phyloP scores from a whole-genome alignment of 2,329 filamentous ascomycete genomes.

The Penicillium sclerotigenum region DNA sequence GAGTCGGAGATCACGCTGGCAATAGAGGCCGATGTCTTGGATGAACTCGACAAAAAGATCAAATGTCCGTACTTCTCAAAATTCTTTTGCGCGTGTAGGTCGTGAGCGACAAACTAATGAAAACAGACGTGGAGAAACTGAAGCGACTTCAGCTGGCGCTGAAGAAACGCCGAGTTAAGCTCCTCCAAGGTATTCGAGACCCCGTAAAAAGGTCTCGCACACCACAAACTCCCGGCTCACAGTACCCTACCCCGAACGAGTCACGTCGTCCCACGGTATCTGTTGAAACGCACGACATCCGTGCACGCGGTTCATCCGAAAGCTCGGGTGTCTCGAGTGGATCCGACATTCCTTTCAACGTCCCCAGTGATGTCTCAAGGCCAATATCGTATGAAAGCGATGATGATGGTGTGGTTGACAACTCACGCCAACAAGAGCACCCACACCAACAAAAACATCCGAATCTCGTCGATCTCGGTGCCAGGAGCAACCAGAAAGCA shows the following conservation, averaged over 20 bases:
- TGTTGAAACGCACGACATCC: neutral
- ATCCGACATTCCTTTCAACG: neutral
- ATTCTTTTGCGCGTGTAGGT: neutral
- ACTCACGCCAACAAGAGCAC: neutral
- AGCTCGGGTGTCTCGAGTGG: slow-evolving; percentile 2
- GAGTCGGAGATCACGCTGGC: neutral
- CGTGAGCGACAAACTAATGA: neutral
- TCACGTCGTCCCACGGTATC: neutral
- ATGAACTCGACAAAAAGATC: neutral
- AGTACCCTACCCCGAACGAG: neutral
- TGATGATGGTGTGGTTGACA: neutral
- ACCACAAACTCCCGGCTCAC: neutral
- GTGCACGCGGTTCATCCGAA: neutral
- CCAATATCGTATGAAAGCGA: neutral
- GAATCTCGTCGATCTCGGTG: neutral
- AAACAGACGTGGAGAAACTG: slow-evolving; percentile 2
- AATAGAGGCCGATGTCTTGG: slow-evolving; percentile 1
- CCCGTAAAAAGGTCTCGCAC: neutral
- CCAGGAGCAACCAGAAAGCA: neutral
- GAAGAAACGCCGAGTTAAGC: neutral
- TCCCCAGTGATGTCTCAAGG: neutral
- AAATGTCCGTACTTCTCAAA: neutral
- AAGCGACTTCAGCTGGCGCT: slow-evolving; percentile 6
- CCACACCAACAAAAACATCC: neutral
- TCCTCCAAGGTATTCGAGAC: neutral